These are phyloP conservation scores for Pichia nakasei DNA, from an alignment of 805 yeast species.

Conservation along the genomic window DNA sequence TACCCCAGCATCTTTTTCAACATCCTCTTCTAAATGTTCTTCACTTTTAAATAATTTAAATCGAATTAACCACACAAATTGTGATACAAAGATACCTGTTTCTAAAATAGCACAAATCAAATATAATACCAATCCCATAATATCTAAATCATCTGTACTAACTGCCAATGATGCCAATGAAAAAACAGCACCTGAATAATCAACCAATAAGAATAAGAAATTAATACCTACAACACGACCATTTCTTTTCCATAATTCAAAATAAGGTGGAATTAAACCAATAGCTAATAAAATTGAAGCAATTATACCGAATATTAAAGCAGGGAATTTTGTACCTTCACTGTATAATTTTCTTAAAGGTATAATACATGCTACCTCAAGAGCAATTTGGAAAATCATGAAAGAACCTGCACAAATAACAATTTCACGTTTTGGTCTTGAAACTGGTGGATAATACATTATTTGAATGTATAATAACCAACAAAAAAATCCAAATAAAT, in stretches of 20 bases:
- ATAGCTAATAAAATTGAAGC: slow-evolving; percentile 41
- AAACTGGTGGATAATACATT: slow-evolving; percentile 45
- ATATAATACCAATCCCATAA: slow-evolving; percentile 74
- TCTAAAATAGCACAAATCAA: slow-evolving; percentile 67
- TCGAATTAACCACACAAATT: slow-evolving; percentile 57
- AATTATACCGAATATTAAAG: slow-evolving; percentile 37
- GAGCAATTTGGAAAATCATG: slow-evolving; percentile 28
- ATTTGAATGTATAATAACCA: slow-evolving; percentile 39
- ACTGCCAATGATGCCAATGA: slow-evolving; percentile 55
- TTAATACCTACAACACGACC: slow-evolving; percentile 51
- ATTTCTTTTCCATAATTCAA: slow-evolving; percentile 40
- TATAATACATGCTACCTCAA: slow-evolving; percentile 42
- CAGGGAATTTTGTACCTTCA: slow-evolving; percentile 38
- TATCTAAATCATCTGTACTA: slow-evolving; percentile 45
- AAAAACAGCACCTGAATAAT: slow-evolving; percentile 47
- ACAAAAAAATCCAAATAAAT: slow-evolving; percentile 44
- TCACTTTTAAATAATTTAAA: slow-evolving; percentile 20
- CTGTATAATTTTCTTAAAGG: slow-evolving; percentile 39
- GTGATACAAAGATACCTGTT: slow-evolving; percentile 66
- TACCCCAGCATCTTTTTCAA: not conserved
- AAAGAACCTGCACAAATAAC: slow-evolving; percentile 26
- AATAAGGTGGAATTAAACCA: slow-evolving; percentile 49
- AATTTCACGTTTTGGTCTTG: slow-evolving; percentile 25
- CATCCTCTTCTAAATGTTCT: not conserved
- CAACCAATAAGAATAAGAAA: slow-evolving; percentile 41